Percentiles rank a stretch among this genome's conserved stretches.
phyloP scores from a whole-genome alignment of 2,329 filamentous ascomycete genomes.

The Aotearoamyces nothofagi region DNA sequence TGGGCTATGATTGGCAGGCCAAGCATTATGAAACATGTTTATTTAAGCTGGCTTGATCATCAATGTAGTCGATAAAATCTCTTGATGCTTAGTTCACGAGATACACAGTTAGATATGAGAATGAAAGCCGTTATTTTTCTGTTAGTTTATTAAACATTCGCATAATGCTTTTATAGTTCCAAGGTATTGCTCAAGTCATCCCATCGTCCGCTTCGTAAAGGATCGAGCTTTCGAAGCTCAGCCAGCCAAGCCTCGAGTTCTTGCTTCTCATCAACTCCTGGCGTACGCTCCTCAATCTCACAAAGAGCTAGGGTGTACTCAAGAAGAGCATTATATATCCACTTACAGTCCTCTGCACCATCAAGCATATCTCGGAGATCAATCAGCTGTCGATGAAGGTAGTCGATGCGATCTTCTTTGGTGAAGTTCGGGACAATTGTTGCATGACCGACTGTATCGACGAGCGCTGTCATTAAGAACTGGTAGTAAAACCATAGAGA shows the following conservation, averaged over 20 bases:
- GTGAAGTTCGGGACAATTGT: conserved; percentile 52
- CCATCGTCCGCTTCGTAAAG: conserved; percentile 19
- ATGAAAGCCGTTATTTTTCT: too few relatives aligned
- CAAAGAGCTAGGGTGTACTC: conserved; percentile 52
- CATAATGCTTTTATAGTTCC: too few relatives aligned
- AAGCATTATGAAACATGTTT: too few relatives aligned
- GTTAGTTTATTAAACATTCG: too few relatives aligned
- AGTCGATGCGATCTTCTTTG: conserved; percentile 42
- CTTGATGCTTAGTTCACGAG: too few relatives aligned
- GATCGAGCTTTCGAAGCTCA: conserved; percentile 18
- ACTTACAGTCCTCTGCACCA: conserved; percentile 61
- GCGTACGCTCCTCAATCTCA: conserved; percentile 31
- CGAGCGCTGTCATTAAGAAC: conserved; percentile 60
- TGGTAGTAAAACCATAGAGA: conserved; percentile 97
- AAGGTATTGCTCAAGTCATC: conserved; percentile 13
- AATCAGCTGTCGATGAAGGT: conserved; percentile 57
- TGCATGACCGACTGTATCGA: conserved; percentile 29
- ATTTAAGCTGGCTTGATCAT: too few relatives aligned
- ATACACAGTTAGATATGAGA: too few relatives aligned
- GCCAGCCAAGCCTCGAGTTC: conserved; percentile 15
- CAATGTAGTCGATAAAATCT: too few relatives aligned
- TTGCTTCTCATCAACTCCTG: conserved; percentile 22
- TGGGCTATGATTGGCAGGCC: too few relatives aligned
- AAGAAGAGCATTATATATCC: conserved; percentile 78
- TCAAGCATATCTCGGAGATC: conserved; percentile 51